These are phyloP conservation scores for Ceratocystis huliohia DNA, from an alignment of 2,329 filamentous ascomycete genomes.

Conservation along the genomic window DNA sequence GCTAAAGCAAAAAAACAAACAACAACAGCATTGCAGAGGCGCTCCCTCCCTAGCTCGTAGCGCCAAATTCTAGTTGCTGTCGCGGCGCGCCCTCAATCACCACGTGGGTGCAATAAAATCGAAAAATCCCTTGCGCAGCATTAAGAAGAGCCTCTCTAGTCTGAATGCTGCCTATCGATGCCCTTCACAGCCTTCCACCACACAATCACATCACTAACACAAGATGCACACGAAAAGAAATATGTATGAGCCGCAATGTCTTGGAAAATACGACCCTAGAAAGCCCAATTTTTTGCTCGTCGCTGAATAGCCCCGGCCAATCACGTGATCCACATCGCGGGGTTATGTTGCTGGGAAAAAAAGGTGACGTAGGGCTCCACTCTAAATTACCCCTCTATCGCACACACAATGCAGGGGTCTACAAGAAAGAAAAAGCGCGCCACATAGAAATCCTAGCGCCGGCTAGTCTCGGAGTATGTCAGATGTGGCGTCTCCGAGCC, in stretches of 20 bases:
- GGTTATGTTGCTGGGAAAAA: background rate
- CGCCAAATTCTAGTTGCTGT: no score
- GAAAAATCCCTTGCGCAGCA: no score
- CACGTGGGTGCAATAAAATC: no score
- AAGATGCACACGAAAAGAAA: background rate
- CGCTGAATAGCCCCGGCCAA: background rate
- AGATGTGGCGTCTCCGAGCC: background rate
- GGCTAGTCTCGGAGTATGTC: background rate
- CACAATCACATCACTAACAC: no score
- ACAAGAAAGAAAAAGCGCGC: background rate
- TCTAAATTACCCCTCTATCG: conserved; percentile 7
- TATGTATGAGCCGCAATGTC: background rate
- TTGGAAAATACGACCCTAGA: background rate
- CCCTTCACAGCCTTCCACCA: no score
- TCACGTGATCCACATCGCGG: background rate
- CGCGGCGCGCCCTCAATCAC: no score
- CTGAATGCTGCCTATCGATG: no score
- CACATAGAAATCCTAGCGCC: background rate
- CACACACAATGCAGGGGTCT: background rate
- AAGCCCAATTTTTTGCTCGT: background rate
- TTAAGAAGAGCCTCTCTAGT: no score
- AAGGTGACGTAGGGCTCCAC: conserved; percentile 3
- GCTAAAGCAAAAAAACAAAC: background rate
- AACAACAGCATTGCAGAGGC: no score
- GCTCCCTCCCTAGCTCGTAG: no score